These are phyloP conservation scores for Pythium brassicae DNA, from an alignment of 352 stramenopile genomes.

Conservation along the genomic window DNA sequence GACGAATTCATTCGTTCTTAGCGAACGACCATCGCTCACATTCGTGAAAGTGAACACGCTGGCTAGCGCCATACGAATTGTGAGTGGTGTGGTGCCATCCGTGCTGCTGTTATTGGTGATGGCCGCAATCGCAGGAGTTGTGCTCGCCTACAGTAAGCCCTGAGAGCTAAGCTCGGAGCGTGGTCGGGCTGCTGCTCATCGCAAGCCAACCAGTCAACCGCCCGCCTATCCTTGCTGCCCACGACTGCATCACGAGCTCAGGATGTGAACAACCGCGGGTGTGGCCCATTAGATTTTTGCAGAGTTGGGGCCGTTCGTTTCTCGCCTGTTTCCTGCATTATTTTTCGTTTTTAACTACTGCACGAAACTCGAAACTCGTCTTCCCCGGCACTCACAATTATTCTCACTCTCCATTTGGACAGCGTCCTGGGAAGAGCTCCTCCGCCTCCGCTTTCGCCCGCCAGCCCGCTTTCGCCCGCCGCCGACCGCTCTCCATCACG, in stretches of 20 bases:
- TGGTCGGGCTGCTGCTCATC: too few species aligned
- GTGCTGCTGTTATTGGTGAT: background rate
- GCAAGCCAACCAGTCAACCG: too few species aligned
- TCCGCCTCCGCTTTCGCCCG: background rate
- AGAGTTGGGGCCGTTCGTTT: too few species aligned
- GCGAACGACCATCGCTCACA: background rate
- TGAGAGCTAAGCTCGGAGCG: too few species aligned
- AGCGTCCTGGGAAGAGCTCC: constrained; percentile 1
- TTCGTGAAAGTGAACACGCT: background rate
- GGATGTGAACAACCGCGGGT: too few species aligned
- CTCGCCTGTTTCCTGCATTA: background rate
- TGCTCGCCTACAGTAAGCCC: too few species aligned
- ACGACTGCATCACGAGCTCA: too few species aligned
- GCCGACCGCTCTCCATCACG: background rate
- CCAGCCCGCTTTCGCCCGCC: background rate
- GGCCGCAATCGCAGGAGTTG: too few species aligned
- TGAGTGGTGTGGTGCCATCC: background rate
- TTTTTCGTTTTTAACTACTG: background rate
- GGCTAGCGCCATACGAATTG: too few species aligned
- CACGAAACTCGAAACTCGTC: background rate
- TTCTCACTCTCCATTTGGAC: constrained; percentile 3
- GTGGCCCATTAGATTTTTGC: too few species aligned
- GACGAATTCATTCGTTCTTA: background rate
- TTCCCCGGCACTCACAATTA: background rate
- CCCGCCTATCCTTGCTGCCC: too few species aligned